These are phyloP conservation scores for Porogramme epimiltina DNA, from an alignment of 1,284 basidiomycete genomes.

Conservation along the genomic window DNA sequence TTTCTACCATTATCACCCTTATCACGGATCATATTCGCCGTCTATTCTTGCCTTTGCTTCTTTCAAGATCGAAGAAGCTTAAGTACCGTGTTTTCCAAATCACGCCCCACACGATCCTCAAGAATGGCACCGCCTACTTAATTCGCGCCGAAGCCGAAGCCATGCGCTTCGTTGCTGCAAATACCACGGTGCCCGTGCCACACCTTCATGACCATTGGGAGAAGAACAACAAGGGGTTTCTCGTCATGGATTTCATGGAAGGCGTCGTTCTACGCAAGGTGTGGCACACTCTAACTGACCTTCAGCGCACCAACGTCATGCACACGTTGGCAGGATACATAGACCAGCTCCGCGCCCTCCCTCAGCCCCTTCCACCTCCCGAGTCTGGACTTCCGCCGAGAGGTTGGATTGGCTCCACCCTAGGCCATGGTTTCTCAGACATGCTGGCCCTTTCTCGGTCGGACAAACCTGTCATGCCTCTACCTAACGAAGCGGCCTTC, in stretches of 20 bases:
- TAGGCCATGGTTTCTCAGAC: not conserved
- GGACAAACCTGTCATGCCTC: too few species aligned
- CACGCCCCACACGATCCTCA: not conserved
- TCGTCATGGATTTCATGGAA: constrained; percentile 5
- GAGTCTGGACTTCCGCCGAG: not conserved
- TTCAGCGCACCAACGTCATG: constrained; percentile 1
- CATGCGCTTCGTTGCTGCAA: not conserved
- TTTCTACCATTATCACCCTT: too few species aligned
- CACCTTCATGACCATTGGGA: not conserved
- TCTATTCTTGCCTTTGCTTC: too few species aligned
- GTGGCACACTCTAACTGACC: not conserved
- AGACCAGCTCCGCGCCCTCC: not conserved
- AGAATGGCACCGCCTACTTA: not conserved
- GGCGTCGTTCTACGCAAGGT: not conserved
- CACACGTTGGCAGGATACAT: not conserved
- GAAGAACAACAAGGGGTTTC: not conserved
- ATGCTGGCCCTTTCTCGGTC: too few species aligned
- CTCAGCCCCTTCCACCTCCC: not conserved
- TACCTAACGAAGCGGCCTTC: too few species aligned
- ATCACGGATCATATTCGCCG: too few species aligned
- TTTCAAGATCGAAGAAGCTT: too few species aligned
- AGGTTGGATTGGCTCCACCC: not conserved
- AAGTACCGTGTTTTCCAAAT: not conserved
- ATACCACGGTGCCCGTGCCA: constrained; percentile 2
- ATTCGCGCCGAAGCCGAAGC: not conserved